Percentiles rank a stretch among this genome's conserved stretches.
phyloP scores from a whole-genome alignment of 179 eudicot genomes.

The Spergularia azorica region DNA sequence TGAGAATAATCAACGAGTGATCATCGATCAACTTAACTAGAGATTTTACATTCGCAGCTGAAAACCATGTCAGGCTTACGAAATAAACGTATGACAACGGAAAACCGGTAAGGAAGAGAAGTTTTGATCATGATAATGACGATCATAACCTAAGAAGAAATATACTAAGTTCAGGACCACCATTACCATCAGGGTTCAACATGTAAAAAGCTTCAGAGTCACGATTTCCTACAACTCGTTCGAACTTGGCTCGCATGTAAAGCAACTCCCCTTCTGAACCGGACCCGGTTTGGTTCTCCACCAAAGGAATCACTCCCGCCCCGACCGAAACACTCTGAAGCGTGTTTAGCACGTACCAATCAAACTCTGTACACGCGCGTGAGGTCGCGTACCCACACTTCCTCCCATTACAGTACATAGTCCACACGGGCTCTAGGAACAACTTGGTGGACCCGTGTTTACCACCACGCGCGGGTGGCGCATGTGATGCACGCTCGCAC shows the following conservation, averaged over 20 bases:
- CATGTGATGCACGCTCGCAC: slow-evolving; percentile 39
- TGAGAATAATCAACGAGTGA: too few relatives aligned
- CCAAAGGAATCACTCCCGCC: slow-evolving; percentile 85
- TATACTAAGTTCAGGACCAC: slow-evolving; percentile 93
- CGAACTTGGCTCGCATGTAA: slow-evolving; percentile 88
- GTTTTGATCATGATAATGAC: too few relatives aligned
- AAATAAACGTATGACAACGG: too few relatives aligned
- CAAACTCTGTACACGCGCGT: slow-evolving; percentile 57
- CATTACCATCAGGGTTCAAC: slow-evolving; percentile 91
- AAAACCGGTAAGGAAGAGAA: too few relatives aligned
- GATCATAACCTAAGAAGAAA: slow-evolving; percentile 69
- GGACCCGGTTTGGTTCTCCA: slow-evolving; percentile 37
- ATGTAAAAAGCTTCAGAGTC: slow-evolving; percentile 97
- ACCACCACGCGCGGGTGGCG: slow-evolving; percentile 26
- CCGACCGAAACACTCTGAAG: slow-evolving; percentile 79
- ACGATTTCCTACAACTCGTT: slow-evolving; percentile 85
- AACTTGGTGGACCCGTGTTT: slow-evolving; percentile 33
- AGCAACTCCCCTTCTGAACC: slow-evolving; percentile 63
- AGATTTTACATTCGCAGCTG: too few relatives aligned
- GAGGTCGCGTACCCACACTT: slow-evolving; percentile 68
- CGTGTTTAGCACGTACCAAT: slow-evolving; percentile 73
- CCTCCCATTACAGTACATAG: slow-evolving; percentile 84
- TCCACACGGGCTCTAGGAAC: slow-evolving; percentile 63
- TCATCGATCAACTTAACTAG: too few relatives aligned
- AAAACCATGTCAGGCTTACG: too few relatives aligned